phyloP scores from a whole-genome alignment of 176 grass and related monocot species.

The Juncus effusus region DNA sequence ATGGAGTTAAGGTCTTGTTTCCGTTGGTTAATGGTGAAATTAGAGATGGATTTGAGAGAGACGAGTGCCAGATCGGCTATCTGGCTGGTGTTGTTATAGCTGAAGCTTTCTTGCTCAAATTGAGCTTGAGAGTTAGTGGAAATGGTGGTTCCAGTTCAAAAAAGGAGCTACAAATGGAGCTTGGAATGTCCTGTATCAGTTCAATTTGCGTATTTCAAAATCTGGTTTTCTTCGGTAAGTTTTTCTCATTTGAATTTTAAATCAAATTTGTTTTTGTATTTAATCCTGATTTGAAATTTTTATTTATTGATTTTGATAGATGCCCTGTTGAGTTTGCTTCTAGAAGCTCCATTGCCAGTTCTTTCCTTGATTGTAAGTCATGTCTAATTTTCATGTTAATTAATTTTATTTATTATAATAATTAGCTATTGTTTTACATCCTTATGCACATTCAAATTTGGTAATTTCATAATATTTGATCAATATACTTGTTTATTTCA shows the following conservation, averaged over 20 bases:
- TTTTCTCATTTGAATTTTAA: background rate
- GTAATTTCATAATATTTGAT: conserved; percentile 12
- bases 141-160: conserved; percentile 16
- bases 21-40: conserved; percentile 62
- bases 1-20: conserved; percentile 64
- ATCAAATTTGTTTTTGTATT: conserved; percentile 21
- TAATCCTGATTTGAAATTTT: conserved; percentile 7
- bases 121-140: conserved; percentile 77
- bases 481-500: conserved; percentile 20
- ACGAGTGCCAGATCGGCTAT: conserved; percentile 59
- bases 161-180: conserved; percentile 70
- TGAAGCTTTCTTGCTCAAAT: conserved; percentile 83
- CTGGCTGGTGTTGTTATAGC: conserved; percentile 67
- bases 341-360: conserved; percentile 58
- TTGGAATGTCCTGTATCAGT: conserved; percentile 81
- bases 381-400: conserved; percentile 9
- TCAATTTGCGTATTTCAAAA: conserved; percentile 82
- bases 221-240: conserved; percentile 71
- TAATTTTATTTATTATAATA: background rate
- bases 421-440: conserved; percentile 10
- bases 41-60: conserved; percentile 54
- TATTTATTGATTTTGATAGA: conserved; percentile 46
- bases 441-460: conserved; percentile 5
- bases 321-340: conserved; percentile 67
- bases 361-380: conserved; percentile 64